Evolutionary conservation across 2,329 filamentous ascomycete genomes (phyloP).

Genomic region (Fusarium ramigenum): DNA sequence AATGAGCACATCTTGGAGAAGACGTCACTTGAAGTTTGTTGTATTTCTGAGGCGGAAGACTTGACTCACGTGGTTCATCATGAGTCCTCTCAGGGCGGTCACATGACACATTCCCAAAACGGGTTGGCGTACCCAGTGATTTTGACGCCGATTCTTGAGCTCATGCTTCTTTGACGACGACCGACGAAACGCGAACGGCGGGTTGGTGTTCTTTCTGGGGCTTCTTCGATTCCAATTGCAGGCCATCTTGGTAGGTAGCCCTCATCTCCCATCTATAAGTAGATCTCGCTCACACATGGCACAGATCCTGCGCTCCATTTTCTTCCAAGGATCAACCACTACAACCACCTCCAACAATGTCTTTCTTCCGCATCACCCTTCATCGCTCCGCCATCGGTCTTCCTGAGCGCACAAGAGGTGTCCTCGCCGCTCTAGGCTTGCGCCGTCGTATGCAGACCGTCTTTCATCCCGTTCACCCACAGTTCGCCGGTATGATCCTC

Average conservation of each 20-base stretch:
- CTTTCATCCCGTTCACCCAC: constrained; percentile 84
- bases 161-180: constrained; percentile 29
- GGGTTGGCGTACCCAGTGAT: constrained; percentile 25
- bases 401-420: constrained; percentile 79
- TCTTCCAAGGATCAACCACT: background rate
- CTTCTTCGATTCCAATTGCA: background rate
- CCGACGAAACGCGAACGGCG: constrained; percentile 21
- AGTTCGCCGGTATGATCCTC: constrained; percentile 90
- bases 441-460: constrained; percentile 86
- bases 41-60: background rate
- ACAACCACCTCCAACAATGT: constrained; percentile 58
- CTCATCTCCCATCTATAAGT: background rate
- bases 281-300: constrained; percentile 6
- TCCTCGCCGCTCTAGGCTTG: constrained; percentile 85
- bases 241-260: background rate
- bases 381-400: constrained; percentile 91
- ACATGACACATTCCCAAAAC: constrained; percentile 6
- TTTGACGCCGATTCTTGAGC: constrained; percentile 25
- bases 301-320: constrained; percentile 23
- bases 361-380: constrained; percentile 91
- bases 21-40: background rate
- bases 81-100: background rate
- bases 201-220: constrained; percentile 12
- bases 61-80: background rate
- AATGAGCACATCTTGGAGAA: background rate